These are phyloP conservation scores for Melanogaster broomeanus DNA, from an alignment of 768 basidiomycete genomes.

Conservation along the genomic window DNA sequence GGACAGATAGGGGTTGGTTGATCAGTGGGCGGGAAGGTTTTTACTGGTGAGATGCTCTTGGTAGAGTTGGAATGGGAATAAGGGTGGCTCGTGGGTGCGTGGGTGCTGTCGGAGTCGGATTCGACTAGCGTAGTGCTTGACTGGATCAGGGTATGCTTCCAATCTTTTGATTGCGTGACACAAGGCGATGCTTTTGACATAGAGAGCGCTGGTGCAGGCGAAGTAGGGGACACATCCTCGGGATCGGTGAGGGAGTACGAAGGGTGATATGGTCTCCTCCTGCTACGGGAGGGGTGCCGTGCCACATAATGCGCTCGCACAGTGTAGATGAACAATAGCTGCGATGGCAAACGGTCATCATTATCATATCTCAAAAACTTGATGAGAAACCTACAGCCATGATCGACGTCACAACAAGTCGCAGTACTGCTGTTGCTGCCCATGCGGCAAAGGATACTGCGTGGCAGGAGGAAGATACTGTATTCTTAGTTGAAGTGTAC, in stretches of 20 bases:
- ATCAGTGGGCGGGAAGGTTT: constrained; percentile 19
- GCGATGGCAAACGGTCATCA: background rate
- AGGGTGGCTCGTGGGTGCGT: constrained; percentile 26
- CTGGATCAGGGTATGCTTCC: constrained; percentile 16
- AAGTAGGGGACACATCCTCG: constrained; percentile 19
- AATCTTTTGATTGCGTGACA: constrained; percentile 19
- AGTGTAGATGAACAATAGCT: constrained; percentile 26
- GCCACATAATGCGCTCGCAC: constrained; percentile 14
- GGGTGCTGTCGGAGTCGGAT: constrained; percentile 27
- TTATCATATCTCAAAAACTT: constrained; percentile 5
- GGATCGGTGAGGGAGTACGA: constrained; percentile 22
- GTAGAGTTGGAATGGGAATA: constrained; percentile 18
- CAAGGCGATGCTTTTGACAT: constrained; percentile 13
- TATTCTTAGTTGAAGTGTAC: constrained; percentile 41
- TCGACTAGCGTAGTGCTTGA: constrained; percentile 26
- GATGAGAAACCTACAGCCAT: constrained; percentile 49
- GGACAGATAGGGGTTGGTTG: constrained; percentile 12
- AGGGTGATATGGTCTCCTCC: constrained; percentile 9
- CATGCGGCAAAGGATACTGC: constrained; percentile 46
- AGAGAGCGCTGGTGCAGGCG: constrained; percentile 9
- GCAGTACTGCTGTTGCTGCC: constrained; percentile 52
- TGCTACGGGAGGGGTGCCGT: constrained; percentile 18
- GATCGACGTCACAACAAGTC: constrained; percentile 52
- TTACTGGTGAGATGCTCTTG: constrained; percentile 10
- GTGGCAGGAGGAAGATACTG: constrained; percentile 17